These are phyloP conservation scores for Pythium guiyangense DNA, from an alignment of 352 stramenopile species.

Conservation along the genomic window DNA sequence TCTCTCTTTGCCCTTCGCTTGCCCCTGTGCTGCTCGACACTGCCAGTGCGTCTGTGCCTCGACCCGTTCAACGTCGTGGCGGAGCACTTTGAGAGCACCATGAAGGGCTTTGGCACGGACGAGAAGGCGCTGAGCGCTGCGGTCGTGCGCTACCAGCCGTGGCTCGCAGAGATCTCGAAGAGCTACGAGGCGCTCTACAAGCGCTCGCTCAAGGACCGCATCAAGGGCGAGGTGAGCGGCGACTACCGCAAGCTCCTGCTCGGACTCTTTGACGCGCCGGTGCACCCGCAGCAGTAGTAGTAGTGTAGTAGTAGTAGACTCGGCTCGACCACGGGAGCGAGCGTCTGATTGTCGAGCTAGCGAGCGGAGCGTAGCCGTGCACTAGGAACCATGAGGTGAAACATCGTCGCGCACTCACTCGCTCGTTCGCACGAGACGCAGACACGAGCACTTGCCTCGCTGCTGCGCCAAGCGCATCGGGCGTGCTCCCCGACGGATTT, in stretches of 20 bases:
- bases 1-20: no score
- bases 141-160: conserved; percentile 50
- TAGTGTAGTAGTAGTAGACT: no score
- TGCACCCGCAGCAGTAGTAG: not conserved
- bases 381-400: no score
- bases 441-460: no score
- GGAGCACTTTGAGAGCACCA: conserved; percentile 52
- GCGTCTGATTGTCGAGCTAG: no score
- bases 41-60: conserved; percentile 42
- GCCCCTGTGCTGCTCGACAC: not conserved
- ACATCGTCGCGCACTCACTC: no score
- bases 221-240: conserved; percentile 50
- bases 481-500: no score
- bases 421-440: no score
- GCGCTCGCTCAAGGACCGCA: no score
- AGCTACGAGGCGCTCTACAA: no score
- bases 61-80: conserved; percentile 43
- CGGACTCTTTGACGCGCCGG: conserved; percentile 37
- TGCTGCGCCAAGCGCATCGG: no score
- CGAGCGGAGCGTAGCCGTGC: no score
- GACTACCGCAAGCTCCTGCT: conserved; percentile 52
- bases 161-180: conserved; percentile 28
- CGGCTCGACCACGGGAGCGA: not conserved
- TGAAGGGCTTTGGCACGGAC: conserved; percentile 55
- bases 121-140: conserved; percentile 50